Evolutionary conservation across 2,329 filamentous ascomycete genomes (phyloP).

Genomic region (Colletotrichum sp.): DNA sequence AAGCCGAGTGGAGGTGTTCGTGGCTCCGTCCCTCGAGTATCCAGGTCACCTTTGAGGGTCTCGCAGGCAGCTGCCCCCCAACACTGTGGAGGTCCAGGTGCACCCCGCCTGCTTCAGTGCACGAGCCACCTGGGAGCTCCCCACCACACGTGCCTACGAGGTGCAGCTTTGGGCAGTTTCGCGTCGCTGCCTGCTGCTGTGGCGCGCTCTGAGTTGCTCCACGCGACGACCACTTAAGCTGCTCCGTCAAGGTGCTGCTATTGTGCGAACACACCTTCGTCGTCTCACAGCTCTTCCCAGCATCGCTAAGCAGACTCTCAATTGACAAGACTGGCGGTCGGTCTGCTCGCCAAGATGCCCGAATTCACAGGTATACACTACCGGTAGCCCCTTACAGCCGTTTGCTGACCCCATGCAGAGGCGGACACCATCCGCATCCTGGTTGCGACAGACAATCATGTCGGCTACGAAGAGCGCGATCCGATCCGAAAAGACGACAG

Average conservation of each 20-base stretch:
- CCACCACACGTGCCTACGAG: background rate
- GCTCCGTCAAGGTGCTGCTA: conserved; percentile 6
- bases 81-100: too few species aligned
- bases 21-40: background rate
- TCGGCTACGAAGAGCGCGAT: conserved; percentile 94
- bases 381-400: background rate
- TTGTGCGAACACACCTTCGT: background rate
- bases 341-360: conserved; percentile 1
- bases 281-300: background rate
- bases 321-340: background rate
- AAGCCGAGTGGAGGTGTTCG: background rate
- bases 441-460: conserved; percentile 95
- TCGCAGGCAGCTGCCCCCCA: background rate
- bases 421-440: conserved; percentile 93
- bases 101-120: background rate
- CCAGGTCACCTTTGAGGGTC: background rate
- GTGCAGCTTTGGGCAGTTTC: background rate
- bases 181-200: background rate
- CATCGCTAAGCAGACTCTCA: background rate
- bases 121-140: background rate
- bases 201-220: background rate
- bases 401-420: conserved; percentile 34
- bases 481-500: conserved; percentile 95
- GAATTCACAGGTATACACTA: conserved; percentile 10
- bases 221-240: background rate